These are phyloP conservation scores for Beauveria sp. DNA, from an alignment of 2,329 filamentous ascomycete species.

Conservation along the genomic window DNA sequence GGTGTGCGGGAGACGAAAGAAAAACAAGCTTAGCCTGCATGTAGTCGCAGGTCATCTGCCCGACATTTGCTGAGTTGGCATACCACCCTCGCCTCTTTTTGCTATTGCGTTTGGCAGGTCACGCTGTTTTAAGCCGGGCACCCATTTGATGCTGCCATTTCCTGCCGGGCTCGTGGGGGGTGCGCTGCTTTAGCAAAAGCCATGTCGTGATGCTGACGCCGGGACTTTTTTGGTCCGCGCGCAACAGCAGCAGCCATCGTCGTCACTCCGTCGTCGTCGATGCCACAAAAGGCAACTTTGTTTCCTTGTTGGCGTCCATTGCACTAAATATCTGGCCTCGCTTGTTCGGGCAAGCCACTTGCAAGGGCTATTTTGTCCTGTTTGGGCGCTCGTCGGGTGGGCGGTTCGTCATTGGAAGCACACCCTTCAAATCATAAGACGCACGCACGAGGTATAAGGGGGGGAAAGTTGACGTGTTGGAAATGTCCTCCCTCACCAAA, in stretches of 20 bases:
- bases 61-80: slow-evolving; percentile 29
- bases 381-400: too few species aligned
- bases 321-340: too few species aligned
- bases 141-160: neutral
- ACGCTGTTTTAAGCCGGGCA: slow-evolving; percentile 2
- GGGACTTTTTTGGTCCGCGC: neutral
- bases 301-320: too few species aligned
- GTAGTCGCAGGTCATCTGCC: slow-evolving; percentile 27
- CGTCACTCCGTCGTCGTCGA: neutral
- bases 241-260: too few species aligned
- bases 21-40: slow-evolving; percentile 12
- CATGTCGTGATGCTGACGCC: neutral
- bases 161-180: neutral
- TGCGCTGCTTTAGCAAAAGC: neutral
- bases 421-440: neutral
- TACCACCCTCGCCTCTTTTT: slow-evolving; percentile 17
- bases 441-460: neutral
- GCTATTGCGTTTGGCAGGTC: slow-evolving; percentile 13
- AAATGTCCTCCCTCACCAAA: neutral
- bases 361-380: neutral
- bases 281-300: neutral
- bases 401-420: too few species aligned
- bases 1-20: neutral
- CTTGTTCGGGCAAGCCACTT: neutral
- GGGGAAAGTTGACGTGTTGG: too few species aligned